Evolutionary conservation across 208 protist species (phyloP).

Genomic region (Trypanosoma congolense): DNA sequence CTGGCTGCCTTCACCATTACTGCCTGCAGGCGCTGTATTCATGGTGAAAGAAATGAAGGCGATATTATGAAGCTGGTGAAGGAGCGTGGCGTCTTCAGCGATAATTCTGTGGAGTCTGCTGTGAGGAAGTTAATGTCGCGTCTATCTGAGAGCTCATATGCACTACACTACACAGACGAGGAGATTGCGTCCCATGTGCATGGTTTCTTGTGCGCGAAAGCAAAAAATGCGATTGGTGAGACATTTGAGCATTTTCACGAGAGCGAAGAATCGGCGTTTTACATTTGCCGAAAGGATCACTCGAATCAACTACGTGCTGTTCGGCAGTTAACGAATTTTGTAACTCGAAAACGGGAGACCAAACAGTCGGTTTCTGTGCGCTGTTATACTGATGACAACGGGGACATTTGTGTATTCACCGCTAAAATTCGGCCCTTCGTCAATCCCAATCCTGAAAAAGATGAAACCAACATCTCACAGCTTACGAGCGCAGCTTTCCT

Average conservation of each 20-base stretch:
- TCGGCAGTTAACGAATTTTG: conserved; percentile 52
- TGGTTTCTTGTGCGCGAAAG: conserved; percentile 60
- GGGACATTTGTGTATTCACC: conserved; percentile 50
- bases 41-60: conserved; percentile 14
- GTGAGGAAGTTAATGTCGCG: conserved; percentile 35
- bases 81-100: conserved; percentile 42
- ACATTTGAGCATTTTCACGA: conserved; percentile 67
- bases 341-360: conserved; percentile 21
- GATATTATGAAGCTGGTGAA: conserved; percentile 26
- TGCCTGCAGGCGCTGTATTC: neutral
- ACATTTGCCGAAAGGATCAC: conserved; percentile 59
- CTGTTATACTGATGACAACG: conserved; percentile 56
- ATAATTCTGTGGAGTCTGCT: conserved; percentile 27
- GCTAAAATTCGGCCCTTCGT: conserved; percentile 45
- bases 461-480: conserved; percentile 34
- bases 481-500: conserved; percentile 47
- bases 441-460: conserved; percentile 23
- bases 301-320: conserved; percentile 41
- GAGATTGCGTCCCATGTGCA: conserved; percentile 50
- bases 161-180: conserved; percentile 34
- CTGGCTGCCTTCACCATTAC: conserved; percentile 5
- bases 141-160: conserved; percentile 47
- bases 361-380: conserved; percentile 31
- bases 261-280: conserved; percentile 45
- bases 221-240: conserved; percentile 41